phyloP scores from a whole-genome alignment of 352 stramenopile genomes.

The Globisporangium takayamanum region DNA sequence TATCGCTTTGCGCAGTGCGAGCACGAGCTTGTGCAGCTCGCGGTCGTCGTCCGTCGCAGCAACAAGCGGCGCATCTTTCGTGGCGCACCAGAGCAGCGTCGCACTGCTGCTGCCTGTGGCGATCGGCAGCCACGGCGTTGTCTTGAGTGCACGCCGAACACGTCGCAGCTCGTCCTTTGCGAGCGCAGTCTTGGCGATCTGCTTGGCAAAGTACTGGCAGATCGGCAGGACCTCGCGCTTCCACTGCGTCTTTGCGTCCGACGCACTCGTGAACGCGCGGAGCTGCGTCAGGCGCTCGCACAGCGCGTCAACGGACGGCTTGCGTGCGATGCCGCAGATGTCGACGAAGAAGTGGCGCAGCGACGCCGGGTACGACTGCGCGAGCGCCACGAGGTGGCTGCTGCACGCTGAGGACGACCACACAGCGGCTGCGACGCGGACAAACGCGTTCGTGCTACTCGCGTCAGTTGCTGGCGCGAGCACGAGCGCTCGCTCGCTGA shows the following conservation, averaged over 20 bases:
- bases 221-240: slow-evolving; percentile 35
- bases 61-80: slow-evolving; percentile 25
- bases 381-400: slow-evolving; percentile 26
- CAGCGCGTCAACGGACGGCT: slow-evolving; percentile 44
- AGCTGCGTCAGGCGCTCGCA: slow-evolving; percentile 26
- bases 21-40: slow-evolving; percentile 33
- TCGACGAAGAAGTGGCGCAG: slow-evolving; percentile 59
- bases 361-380: slow-evolving; percentile 43
- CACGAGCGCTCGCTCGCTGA: slow-evolving; percentile 21
- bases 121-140: slow-evolving; percentile 25
- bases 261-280: background rate
- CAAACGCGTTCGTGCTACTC: slow-evolving; percentile 14
- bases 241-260: slow-evolving; percentile 20
- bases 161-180: slow-evolving; percentile 30
- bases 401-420: slow-evolving; percentile 35
- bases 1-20: slow-evolving; percentile 18
- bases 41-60: slow-evolving; percentile 25
- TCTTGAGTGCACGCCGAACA: slow-evolving; percentile 42
- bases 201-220: slow-evolving; percentile 32
- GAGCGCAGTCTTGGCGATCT: slow-evolving; percentile 35
- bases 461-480: slow-evolving; percentile 11
- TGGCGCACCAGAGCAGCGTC: slow-evolving; percentile 14
- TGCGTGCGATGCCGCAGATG: slow-evolving; percentile 54
- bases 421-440: slow-evolving; percentile 26
- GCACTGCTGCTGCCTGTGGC: slow-evolving; percentile 11